Conservation (phyloP, 2,329 filamentous ascomycete species). For the Lasiodiplodia hormozganensis region DNA sequence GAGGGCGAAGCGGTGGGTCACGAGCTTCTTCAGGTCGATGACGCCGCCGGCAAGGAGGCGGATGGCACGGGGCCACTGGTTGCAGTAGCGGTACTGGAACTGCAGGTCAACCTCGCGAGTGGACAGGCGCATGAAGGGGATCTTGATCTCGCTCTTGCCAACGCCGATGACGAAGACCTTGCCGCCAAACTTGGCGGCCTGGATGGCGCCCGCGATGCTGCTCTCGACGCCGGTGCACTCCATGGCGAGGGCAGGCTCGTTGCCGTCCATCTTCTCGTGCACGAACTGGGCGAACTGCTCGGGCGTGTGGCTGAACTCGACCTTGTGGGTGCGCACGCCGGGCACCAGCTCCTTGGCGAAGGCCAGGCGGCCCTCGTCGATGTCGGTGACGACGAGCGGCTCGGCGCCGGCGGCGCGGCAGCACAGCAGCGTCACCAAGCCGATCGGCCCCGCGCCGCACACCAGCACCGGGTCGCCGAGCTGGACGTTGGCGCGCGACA, state of each 20-base stretch:
- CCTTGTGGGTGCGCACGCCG: conserved; percentile 79
- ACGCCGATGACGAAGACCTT: conserved; percentile 98
- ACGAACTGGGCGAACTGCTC: conserved; percentile 76
- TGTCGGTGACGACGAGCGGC: conserved; percentile 92
- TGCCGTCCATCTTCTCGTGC: conserved; percentile 73
- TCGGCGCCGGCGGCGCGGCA: conserved; percentile 85
- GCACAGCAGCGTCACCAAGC: conserved; percentile 86
- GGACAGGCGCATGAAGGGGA: conserved; percentile 93
- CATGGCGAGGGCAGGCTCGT: conserved; percentile 82
- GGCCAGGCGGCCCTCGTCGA: conserved; percentile 81
- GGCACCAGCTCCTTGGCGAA: conserved; percentile 88
- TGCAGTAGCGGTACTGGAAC: conserved; percentile 95
- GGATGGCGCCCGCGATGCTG: conserved; percentile 84
- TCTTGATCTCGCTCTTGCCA: conserved; percentile 91
- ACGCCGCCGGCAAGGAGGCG: conserved; percentile 84
- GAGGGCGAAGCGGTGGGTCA: conserved; percentile 85
- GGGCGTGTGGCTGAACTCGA: conserved; percentile 66
- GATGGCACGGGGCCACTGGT: conserved; percentile 95
- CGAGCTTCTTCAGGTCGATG: conserved; percentile 79
- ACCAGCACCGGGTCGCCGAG: conserved; percentile 88
- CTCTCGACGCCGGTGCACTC: conserved; percentile 96
- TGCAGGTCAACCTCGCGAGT: conserved; percentile 93
- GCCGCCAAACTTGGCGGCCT: conserved; percentile 90
- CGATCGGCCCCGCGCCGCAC: conserved; percentile 93
- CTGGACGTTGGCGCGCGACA: conserved; percentile 80